Evolutionary conservation across 495 filamentous ascomycete species (phyloP).

Genomic region (Penicillium verhagenii): DNA sequence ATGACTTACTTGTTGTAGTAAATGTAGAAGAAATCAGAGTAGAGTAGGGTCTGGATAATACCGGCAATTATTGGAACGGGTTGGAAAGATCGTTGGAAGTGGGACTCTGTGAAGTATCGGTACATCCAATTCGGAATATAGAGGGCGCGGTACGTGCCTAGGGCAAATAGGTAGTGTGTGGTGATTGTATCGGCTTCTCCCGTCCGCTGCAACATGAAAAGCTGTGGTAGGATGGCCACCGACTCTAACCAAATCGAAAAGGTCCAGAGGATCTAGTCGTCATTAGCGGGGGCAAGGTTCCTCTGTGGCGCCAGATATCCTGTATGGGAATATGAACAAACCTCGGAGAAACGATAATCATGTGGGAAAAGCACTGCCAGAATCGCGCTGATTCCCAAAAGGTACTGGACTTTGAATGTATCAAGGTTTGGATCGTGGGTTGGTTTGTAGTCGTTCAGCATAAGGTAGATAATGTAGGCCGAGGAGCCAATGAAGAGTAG

Average conservation of each 20-base stretch:
- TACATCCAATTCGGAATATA: slow-evolving; percentile 99
- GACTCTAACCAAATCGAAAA: slow-evolving; percentile 97
- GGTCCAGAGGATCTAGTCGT: slow-evolving; percentile 79
- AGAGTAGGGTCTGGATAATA: slow-evolving; percentile 87
- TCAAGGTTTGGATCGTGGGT: slow-evolving; percentile 94
- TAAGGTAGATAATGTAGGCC: slow-evolving; percentile 91
- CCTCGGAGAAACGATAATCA: slow-evolving; percentile 66
- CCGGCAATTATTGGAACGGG: slow-evolving; percentile 82
- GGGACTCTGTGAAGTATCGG: slow-evolving; percentile 68
- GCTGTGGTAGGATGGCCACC: slow-evolving; percentile 92
- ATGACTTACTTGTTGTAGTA: slow-evolving; percentile 85
- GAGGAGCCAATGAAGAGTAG: slow-evolving; percentile 89
- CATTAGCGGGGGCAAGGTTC: slow-evolving; percentile 7
- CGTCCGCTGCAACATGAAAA: slow-evolving; percentile 96
- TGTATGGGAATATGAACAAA: slow-evolving; percentile 20
- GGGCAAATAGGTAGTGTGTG: slow-evolving; percentile 95
- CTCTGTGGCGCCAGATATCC: neutral
- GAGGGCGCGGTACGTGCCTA: slow-evolving; percentile 84
- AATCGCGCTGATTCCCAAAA: slow-evolving; percentile 74
- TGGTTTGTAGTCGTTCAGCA: slow-evolving; percentile 93
- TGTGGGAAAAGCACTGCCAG: slow-evolving; percentile 84
- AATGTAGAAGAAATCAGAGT: slow-evolving; percentile 99
- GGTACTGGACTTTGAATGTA: slow-evolving; percentile 93
- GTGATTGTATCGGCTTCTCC: slow-evolving; percentile 98
- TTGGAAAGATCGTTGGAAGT: slow-evolving; percentile 60